These are phyloP conservation scores for Jatropha curcas DNA, from an alignment of 345 rosid genomes.

Conservation along the genomic window DNA sequence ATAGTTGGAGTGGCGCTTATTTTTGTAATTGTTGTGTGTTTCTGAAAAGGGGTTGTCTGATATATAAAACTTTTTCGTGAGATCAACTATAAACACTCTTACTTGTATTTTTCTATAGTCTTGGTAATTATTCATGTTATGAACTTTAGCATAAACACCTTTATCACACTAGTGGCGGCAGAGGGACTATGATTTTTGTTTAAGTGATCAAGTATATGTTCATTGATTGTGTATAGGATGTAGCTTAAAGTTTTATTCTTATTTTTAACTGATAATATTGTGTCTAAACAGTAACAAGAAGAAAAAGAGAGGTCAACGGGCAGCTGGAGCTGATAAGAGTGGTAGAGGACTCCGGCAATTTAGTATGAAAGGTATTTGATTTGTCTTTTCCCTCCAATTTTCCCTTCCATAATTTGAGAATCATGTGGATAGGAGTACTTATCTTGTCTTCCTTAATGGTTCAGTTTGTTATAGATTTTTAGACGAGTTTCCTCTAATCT, in stretches of 20 bases:
- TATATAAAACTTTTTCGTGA: not conserved
- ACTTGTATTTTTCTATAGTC: not conserved
- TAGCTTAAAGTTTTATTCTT: not conserved
- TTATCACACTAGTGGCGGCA: not conserved
- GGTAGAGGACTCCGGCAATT: conserved; percentile 99
- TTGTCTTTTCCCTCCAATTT: not conserved
- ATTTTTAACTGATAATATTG: not conserved
- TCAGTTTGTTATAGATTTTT: not conserved
- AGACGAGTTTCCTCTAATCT: conserved; percentile 5
- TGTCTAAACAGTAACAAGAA: conserved; percentile 56
- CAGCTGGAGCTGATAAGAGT: conserved; percentile 83
- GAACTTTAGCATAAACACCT: not conserved
- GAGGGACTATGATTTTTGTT: not conserved
- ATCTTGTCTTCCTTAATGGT: not conserved
- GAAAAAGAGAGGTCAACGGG: conserved; percentile 92
- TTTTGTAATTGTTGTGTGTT: not conserved
- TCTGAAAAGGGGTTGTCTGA: not conserved
- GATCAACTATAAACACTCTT: not conserved
- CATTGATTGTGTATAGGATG: not conserved
- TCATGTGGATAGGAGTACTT: conserved; percentile 8
- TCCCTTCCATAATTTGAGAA: conserved; percentile 2
- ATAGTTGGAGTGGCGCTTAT: not conserved
- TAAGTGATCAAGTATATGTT: not conserved
- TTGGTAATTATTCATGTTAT: not conserved
- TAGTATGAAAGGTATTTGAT: conserved; percentile 91